A percentile compares a stretch with the other conserved stretches of the same genome.
These are phyloP conservation scores for Ampelomyces quisqualis DNA, from an alignment of 2,329 filamentous ascomycete species.

Conservation along the genomic window DNA sequence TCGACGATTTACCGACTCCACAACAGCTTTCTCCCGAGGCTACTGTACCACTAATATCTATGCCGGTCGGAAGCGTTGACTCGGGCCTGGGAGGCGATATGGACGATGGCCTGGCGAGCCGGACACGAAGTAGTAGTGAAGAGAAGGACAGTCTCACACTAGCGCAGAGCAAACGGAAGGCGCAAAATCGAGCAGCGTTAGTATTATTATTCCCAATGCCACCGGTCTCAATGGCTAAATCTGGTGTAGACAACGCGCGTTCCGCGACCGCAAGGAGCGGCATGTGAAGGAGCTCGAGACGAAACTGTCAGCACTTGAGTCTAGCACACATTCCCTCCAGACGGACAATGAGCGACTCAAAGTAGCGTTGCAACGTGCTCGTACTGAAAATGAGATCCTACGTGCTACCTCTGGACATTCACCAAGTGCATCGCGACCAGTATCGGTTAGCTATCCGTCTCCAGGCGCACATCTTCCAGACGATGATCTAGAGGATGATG, in stretches of 20 bases:
- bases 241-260: slow-evolving; percentile 78
- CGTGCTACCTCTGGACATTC: slow-evolving; percentile 67
- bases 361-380: slow-evolving; percentile 77
- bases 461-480: slow-evolving; percentile 35
- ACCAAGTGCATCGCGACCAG: slow-evolving; percentile 46
- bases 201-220: too few species aligned
- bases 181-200: slow-evolving; percentile 73
- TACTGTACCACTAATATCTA: slow-evolving; percentile 28
- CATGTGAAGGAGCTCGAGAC: slow-evolving; percentile 91
- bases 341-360: slow-evolving; percentile 86
- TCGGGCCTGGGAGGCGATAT: slow-evolving; percentile 46
- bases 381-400: slow-evolving; percentile 90
- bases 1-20: slow-evolving; percentile 30
- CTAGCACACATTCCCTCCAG: slow-evolving; percentile 68
- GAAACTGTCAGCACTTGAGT: slow-evolving; percentile 76
- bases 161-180: slow-evolving; percentile 61
- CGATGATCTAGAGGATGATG: slow-evolving; percentile 23
- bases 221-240: too few species aligned
- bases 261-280: slow-evolving; percentile 91
- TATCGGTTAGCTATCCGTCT: slow-evolving; percentile 44
- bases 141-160: slow-evolving; percentile 51
- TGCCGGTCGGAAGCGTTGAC: slow-evolving; percentile 46
- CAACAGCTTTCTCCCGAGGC: slow-evolving; percentile 38
- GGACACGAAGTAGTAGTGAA: slow-evolving; percentile 48
- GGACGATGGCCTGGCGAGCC: slow-evolving; percentile 35